Base-by-base conservation (phyloP, 805 yeast species). In the Brettanomyces bruxellensis region DNA sequence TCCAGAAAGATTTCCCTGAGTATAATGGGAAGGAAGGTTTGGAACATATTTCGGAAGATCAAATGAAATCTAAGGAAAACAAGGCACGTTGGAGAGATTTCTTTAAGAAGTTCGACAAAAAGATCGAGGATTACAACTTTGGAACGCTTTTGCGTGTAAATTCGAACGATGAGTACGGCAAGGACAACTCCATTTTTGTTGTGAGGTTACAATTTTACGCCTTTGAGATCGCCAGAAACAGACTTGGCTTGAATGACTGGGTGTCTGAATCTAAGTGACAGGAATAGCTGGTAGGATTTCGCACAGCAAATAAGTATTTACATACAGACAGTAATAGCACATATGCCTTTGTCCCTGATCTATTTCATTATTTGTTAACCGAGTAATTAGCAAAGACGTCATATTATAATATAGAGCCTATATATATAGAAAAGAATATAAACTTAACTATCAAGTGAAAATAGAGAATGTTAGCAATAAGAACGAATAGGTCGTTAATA, bases 121-220 rank as follows among this genome's bases (percentile, higher is more conserved):
- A 64, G 46, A 75, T 93, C 48, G 93, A 85, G 51, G 98, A 93
- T 67, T 93, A 76, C 70, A 93, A 93, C 69, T 93, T 93, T 64
- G 99, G 99, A 52, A 90, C 98, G 14, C 71, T 93, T 55, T 71
- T 93, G 58, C 83, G 99, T 72, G 68, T 78, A n/a, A 80, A 78
- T 53, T 64, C 85, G 35, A 64, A 68, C 41, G 82, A 72, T 30
- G 96, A 87, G 65, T 93, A 93, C 66, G 77, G 78, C 42, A 87
- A 91, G 68, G 78, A 80, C 41, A 80, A 83, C 48, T 86, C 98
- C 41, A 85, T 89, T 45, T 91, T 93, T 57, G 96, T 73, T 9
- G 93, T 91, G 49, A 82, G 98, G 70, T 79, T 91, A 61, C 98
- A 93, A 69, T 93, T 93, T 64, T 86, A 90, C 58, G 96, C 96